Percentiles rank a stretch among this genome's conserved stretches.
phyloP scores from a whole-genome alignment of 2,329 filamentous ascomycete species.

The Paecilomyces variotii region DNA sequence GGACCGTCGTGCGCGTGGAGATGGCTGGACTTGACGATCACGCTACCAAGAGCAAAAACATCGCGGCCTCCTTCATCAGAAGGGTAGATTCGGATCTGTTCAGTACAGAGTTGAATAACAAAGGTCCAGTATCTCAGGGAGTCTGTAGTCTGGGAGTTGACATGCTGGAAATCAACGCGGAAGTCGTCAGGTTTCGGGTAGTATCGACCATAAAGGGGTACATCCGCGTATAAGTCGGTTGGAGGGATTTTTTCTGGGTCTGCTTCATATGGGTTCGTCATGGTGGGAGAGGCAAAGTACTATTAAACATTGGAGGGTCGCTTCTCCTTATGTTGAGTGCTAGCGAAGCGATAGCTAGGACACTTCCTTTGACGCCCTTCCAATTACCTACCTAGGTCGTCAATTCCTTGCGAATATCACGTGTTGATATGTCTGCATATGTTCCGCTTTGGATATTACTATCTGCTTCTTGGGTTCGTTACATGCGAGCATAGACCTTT shows the following conservation, averaged over 20 bases:
- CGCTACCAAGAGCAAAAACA: constrained; percentile 35
- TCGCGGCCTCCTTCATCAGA: constrained; percentile 29
- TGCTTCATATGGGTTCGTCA: constrained; percentile 5
- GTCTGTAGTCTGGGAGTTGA: constrained; percentile 37
- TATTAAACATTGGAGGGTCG: no score
- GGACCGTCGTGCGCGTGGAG: constrained; percentile 12
- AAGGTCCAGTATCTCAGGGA: constrained; percentile 58
- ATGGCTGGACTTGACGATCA: constrained; percentile 35
- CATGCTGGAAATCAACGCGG: constrained; percentile 37
- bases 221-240: constrained; percentile 20
- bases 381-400: no score
- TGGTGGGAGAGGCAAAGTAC: no score
- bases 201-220: constrained; percentile 26
- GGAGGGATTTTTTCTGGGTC: constrained; percentile 24
- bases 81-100: constrained; percentile 23
- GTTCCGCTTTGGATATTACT: no score
- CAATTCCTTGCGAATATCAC: no score
- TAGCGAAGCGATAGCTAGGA: no score
- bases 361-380: no score
- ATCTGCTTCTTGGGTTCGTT: no score
- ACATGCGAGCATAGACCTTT: no score
- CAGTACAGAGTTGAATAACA: constrained; percentile 24
- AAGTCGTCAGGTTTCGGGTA: constrained; percentile 21
- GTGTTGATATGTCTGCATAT: no score
- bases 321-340: no score